phyloP scores from a whole-genome alignment of 78 protist genomes.

The Dictyostelium citrinum region DNA sequence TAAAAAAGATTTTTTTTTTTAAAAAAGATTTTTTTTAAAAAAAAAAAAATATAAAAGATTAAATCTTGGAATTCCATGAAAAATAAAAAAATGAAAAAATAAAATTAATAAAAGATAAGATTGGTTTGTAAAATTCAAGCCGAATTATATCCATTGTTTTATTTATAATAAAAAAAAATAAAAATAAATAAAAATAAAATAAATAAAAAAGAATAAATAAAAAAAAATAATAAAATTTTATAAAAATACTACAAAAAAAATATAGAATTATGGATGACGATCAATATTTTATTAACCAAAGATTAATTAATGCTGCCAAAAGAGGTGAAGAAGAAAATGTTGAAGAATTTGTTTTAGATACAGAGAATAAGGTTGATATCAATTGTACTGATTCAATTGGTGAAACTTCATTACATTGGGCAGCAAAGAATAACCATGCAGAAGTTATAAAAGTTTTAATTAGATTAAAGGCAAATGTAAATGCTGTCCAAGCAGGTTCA shows the following conservation, averaged over 20 bases:
- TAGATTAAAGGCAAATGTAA: constrained; percentile 37
- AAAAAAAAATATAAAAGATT: too few species aligned
- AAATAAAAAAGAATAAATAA: background rate
- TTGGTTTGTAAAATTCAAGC: too few species aligned
- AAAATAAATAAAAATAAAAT: background rate
- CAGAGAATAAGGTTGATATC: constrained; percentile 37
- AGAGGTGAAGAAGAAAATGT: constrained; percentile 66
- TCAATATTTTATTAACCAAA: constrained; percentile 42
- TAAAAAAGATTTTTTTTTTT: too few species aligned
- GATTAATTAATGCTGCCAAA: constrained; percentile 74
- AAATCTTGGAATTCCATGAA: too few species aligned
- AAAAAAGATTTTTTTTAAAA: too few species aligned
- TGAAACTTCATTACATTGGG: constrained; percentile 52
- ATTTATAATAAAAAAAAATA: background rate
- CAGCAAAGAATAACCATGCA: constrained; percentile 48
- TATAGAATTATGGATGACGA: constrained; percentile 53
- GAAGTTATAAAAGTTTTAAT: constrained; percentile 24
- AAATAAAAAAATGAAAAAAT: too few species aligned
- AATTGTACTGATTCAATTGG: constrained; percentile 51
- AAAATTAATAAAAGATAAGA: too few species aligned
- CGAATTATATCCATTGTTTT: too few species aligned
- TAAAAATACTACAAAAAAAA: background rate
- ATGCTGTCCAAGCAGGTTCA: background rate
- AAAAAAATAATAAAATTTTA: background rate
- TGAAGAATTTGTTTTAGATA: constrained; percentile 34